Evolutionary conservation across 768 basidiomycete species (phyloP).

Genomic region (Mycena capillaripes): DNA sequence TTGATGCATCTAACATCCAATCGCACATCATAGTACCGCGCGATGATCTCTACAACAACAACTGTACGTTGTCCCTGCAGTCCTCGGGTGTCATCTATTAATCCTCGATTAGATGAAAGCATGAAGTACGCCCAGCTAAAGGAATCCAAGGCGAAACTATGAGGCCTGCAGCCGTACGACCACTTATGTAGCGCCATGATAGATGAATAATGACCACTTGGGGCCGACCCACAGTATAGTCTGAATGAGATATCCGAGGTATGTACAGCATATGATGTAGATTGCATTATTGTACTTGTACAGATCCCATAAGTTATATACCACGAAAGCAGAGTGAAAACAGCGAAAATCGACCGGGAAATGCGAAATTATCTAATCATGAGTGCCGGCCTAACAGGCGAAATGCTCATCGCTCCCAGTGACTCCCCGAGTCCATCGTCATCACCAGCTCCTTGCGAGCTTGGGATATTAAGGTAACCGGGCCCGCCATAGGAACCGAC

Average conservation of each 20-base stretch:
- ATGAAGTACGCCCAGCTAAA: constrained; percentile 59
- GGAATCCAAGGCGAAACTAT: constrained; percentile 56
- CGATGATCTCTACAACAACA: constrained; percentile 82
- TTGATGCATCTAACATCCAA: constrained; percentile 81
- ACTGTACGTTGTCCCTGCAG: constrained; percentile 71
- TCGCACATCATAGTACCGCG: constrained; percentile 79
- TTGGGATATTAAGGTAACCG: constrained; percentile 8
- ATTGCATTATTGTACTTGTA: constrained; percentile 26
- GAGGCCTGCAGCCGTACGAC: constrained; percentile 1
- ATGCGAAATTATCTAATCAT: constrained; percentile 38
- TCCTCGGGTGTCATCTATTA: constrained; percentile 13
- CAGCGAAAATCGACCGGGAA: neutral
- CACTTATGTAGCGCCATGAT: too few relatives aligned
- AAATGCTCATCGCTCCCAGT: constrained; percentile 89
- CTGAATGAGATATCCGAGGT: neutral
- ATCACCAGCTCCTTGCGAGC: constrained; percentile 39
- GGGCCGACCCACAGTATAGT: neutral
- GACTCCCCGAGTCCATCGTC: constrained; percentile 74
- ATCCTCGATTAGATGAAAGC: constrained; percentile 52
- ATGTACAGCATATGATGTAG: neutral
- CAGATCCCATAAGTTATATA: constrained; percentile 9
- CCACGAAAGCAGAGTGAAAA: constrained; percentile 14
- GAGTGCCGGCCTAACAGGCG: constrained; percentile 59
- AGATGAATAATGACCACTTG: neutral
- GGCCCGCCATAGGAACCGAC: constrained; percentile 5